These are phyloP conservation scores for Neofusicoccum kwambonambiense DNA, from an alignment of 2,329 filamentous ascomycete genomes.

Conservation along the genomic window DNA sequence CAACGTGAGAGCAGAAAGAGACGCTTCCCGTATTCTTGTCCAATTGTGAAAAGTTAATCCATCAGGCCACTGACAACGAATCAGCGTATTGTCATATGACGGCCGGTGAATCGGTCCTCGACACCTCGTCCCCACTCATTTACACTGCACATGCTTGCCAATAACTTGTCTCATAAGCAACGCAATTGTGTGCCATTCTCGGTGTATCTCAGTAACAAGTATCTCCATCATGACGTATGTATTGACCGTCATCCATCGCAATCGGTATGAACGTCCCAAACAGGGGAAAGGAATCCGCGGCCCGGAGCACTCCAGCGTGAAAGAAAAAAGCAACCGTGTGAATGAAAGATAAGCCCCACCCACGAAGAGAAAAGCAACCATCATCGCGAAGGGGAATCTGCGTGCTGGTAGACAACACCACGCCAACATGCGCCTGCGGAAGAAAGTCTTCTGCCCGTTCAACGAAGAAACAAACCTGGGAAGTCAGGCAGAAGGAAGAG, in stretches of 20 bases:
- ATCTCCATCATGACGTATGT: constrained; percentile 10
- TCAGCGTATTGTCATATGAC: constrained; percentile 1
- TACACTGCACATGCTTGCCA: neutral
- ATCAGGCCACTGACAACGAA: constrained; percentile 9
- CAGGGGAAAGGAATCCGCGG: neutral
- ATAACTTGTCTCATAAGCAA: constrained; percentile 3
- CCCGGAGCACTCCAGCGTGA: neutral
- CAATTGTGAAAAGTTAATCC: neutral
- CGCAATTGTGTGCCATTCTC: constrained; percentile 6
- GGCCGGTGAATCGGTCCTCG: neutral
- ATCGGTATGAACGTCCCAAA: constrained; percentile 6
- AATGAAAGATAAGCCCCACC: neutral
- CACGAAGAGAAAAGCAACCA: constrained; percentile 5
- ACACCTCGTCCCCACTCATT: neutral
- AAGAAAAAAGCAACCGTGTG: neutral
- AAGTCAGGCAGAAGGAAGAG: constrained; percentile 2
- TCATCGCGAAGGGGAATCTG: constrained; percentile 19
- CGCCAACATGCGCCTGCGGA: constrained; percentile 11
- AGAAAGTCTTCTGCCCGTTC: neutral
- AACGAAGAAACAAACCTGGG: neutral
- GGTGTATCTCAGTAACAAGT: constrained; percentile 4
- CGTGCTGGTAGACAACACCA: constrained; percentile 9
- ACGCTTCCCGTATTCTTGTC: neutral
- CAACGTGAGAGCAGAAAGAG: neutral
- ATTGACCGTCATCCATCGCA: constrained; percentile 6